Conservation (phyloP, 164 flowering plant genomes). For the Euptelea pleiosperma region DNA sequence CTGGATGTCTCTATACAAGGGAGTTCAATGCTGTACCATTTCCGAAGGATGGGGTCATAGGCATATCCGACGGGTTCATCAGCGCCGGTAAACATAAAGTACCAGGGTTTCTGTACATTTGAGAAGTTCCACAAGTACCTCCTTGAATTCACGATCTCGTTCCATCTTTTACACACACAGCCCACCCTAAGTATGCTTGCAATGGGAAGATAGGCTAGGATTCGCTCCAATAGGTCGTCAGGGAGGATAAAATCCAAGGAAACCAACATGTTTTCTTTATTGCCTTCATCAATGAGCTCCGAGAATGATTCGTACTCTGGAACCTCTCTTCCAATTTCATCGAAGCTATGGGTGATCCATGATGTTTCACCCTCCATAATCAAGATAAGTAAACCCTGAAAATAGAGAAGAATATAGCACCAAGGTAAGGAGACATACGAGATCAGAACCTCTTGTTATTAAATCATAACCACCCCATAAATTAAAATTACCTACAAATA, state of each 20-base stretch:
- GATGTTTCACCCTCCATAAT: slow-evolving; percentile 32
- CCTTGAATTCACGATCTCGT: slow-evolving; percentile 61
- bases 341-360: slow-evolving; percentile 22
- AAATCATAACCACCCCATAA: too few relatives aligned
- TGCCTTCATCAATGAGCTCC: slow-evolving; percentile 43
- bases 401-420: neutral
- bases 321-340: slow-evolving; percentile 16
- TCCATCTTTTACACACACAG: slow-evolving; percentile 86
- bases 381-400: neutral
- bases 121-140: slow-evolving; percentile 70
- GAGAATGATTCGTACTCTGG: slow-evolving; percentile 39
- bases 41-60: slow-evolving; percentile 71
- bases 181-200: slow-evolving; percentile 80
- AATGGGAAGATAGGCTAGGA: slow-evolving; percentile 68
- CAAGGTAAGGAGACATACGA: neutral
- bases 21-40: slow-evolving; percentile 81
- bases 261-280: slow-evolving; percentile 28
- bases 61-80: slow-evolving; percentile 81
- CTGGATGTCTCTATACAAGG: slow-evolving; percentile 61
- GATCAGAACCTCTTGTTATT: too few relatives aligned
- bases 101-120: slow-evolving; percentile 73
- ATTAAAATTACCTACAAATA: neutral
- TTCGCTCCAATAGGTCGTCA: slow-evolving; percentile 81
- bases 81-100: slow-evolving; percentile 84
- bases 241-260: slow-evolving; percentile 65